Base-by-base conservation (phyloP, 2,329 filamentous ascomycete species). In the Exophiala sp. region DNA sequence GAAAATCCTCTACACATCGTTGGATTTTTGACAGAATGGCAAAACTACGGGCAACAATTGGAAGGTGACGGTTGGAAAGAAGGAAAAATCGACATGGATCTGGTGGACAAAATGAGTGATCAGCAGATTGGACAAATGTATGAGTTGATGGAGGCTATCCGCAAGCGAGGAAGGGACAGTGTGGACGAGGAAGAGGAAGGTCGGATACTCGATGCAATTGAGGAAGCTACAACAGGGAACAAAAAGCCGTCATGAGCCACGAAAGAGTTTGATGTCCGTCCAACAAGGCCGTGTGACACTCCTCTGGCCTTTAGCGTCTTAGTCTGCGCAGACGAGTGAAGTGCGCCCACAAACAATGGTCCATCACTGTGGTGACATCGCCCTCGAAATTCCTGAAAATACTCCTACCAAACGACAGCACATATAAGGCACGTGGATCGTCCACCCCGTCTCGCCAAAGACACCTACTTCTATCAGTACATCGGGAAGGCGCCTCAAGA, bases 1-100 rank as follows among this genome's bases (percentile, higher is more conserved):
- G 92, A 97, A 56, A 97, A 97, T 66, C 91, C 94, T 0, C 82
- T 89, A 21, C 92, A 97, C 68, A 83, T 99, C 72, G 91, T 97
- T 65, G 94, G 92, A 1, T 99, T 99, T 71, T 78, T 99, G 63
- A 92, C 89, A 0, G 91, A 97, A 71, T 99, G 92, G 92, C 94
- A 99, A 71, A 75, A 89, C 48, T 99, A 97, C 68, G 91, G 91
- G 1, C 92, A 99, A 69, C 86, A 90, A 68, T 75, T 99, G 12
- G 92, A 97, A 67, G 92, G 91, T 0, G 87, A 95, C 49, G 71
- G 79, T 0, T 97, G 94, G 94, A 78, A 81, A 55, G 92, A 87
- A 1, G 89, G 89, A 60, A 92, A 86, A 69, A 79, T 97, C 69
- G 92, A 97, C 60, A 41, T 43, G 20, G 53, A 42, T 5, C 36